These are phyloP conservation scores for Zygosaccharomyces pseudobailii DNA, from an alignment of 1,139 yeast species.

Conservation along the genomic window DNA sequence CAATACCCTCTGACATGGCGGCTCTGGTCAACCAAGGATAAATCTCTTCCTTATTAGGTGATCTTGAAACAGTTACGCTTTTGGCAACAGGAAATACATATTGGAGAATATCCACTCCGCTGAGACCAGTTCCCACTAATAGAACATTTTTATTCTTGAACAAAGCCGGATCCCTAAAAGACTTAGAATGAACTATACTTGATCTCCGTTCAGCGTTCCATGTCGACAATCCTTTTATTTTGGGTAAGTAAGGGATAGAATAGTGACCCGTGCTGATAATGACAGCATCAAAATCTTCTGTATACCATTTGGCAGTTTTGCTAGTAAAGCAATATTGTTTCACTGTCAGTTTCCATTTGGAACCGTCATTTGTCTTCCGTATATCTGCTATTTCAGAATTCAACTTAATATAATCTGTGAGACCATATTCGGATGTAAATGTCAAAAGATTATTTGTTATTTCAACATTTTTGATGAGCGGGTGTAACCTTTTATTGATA, in stretches of 20 bases:
- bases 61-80: conserved; percentile 39
- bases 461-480: conserved; percentile 42
- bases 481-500: conserved; percentile 33
- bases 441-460: conserved; percentile 34
- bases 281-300: conserved; percentile 36
- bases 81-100: conserved; percentile 43
- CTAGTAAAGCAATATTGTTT: conserved; percentile 4
- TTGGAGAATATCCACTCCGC: conserved; percentile 50
- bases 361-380: conserved; percentile 30
- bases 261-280: conserved; percentile 44
- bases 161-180: conserved; percentile 33
- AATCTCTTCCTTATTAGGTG: conserved; percentile 24
- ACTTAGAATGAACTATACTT: conserved; percentile 38
- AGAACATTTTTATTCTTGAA: conserved; percentile 41
- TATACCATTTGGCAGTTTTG: conserved; percentile 25
- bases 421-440: conserved; percentile 7
- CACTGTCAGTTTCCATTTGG: conserved; percentile 15
- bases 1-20: conserved; percentile 38
- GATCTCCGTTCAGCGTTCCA: conserved; percentile 12
- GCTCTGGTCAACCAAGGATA: conserved; percentile 37
- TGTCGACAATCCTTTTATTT: conserved; percentile 38
- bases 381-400: conserved; percentile 25
- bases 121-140: conserved; percentile 48
- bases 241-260: conserved; percentile 45
- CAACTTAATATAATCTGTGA: conserved; percentile 8